Conservation (phyloP, 2,329 filamentous ascomycete species). For the Trichoderma hamatum region DNA sequence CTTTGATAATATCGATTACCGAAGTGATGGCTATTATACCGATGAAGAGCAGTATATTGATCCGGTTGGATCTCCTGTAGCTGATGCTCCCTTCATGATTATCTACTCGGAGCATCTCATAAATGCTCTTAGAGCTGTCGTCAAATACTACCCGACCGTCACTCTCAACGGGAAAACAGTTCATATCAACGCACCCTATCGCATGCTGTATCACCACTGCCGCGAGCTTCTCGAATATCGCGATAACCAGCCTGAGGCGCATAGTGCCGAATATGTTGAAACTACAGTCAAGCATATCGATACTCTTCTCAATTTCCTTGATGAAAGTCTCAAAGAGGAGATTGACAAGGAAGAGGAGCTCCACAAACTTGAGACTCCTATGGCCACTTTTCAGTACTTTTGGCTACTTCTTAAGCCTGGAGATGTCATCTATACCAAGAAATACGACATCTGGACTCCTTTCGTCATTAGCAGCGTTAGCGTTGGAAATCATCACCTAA, state of each 20-base stretch:
- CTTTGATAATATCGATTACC: constrained; percentile 33
- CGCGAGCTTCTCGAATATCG: constrained; percentile 48
- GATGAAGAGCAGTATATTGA: constrained; percentile 34
- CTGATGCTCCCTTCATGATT: constrained; percentile 45
- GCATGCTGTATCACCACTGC: constrained; percentile 52
- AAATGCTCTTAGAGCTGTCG: constrained; percentile 51
- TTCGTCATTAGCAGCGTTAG: constrained; percentile 46
- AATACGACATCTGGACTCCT: constrained; percentile 46
- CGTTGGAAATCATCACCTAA: constrained; percentile 26
- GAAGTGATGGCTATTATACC: constrained; percentile 35
- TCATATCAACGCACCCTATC: constrained; percentile 50
- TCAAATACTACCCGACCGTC: constrained; percentile 52
- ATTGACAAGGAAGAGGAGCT: constrained; percentile 47
- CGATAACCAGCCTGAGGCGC: constrained; percentile 45
- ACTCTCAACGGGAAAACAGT: constrained; percentile 43
- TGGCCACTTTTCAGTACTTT: constrained; percentile 49
- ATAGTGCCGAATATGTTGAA: constrained; percentile 46
- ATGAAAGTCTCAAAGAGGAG: constrained; percentile 42
- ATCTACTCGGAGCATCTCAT: constrained; percentile 51
- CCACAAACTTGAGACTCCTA: constrained; percentile 43
- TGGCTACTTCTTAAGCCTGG: constrained; percentile 53
- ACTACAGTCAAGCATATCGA: constrained; percentile 51
- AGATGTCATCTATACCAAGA: constrained; percentile 48
- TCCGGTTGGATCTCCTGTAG: constrained; percentile 33
- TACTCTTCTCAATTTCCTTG: constrained; percentile 49